Evolutionary conservation across 768 basidiomycete species (phyloP), one percentile per base, ranked within the genome.

Genomic region (Cyclocybe cylindracea): DNA sequence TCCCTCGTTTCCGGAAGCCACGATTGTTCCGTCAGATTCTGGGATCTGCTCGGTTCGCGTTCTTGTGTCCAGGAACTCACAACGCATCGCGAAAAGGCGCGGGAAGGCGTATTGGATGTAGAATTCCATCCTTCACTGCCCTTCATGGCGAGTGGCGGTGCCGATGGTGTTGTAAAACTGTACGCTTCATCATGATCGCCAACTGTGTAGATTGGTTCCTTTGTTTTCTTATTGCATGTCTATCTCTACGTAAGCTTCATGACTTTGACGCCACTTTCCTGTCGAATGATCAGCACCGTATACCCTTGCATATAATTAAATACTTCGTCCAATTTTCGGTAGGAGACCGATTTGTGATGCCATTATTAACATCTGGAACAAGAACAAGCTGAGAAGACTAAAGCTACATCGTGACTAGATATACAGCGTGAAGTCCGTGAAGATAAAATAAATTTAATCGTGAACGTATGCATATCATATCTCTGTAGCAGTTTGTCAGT

Each of bases 11-110:
- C 95, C 1, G 90, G 87, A 37, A 89, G 91, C 50, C 93, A 96
- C 66, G 97, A 98, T 66, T 94, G 94, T 66, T 95, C 93, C 11
- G 75, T 93, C 35, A 89, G 95, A 19, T 88, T 97, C 72, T 99
- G 97, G 97, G 92, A 96, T 66, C 70, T 98, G 44, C 81, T 91
- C 34, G 86, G 86, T 54, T 79, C 86, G 48, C 81, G 83, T 36
- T 80, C 86, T 40, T 96, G 94, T 66, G 71, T 93, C 10, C 95
- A 98, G 62, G 97, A 98, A 68, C 81, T 91, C 53, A 87, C 90
- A 32, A 83, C 82, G 35, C 97, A 98, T 72, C 83, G 96, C 42
- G 84, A 87, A 73, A 96, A 95, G 70, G 88, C 85, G 38, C 80
- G 84, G 46, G 94, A 98, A 68, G 97, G 97, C 37, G 92, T 96